Conservation (phyloP, 371 early-diverging fungal species). For the Encephalitozoon intestinalis region DNA sequence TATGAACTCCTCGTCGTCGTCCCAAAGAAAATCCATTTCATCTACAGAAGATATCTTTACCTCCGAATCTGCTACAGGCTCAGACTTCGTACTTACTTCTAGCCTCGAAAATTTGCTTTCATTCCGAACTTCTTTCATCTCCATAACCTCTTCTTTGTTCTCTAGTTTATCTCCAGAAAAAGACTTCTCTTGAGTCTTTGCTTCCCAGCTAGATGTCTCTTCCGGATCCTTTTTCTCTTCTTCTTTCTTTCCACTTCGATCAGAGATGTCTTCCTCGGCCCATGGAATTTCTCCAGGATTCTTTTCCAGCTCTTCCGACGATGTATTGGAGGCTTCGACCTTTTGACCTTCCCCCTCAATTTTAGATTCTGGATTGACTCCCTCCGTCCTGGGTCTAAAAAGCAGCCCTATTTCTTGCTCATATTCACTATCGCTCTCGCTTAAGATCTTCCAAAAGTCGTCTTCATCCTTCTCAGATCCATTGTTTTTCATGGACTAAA, state of each 20-base stretch:
- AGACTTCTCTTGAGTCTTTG: background rate
- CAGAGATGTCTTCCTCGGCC: background rate
- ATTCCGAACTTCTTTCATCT: background rate
- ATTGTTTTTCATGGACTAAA: conserved; percentile 14
- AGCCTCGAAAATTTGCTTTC: too few species aligned
- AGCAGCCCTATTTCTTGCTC: background rate
- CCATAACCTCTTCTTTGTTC: background rate
- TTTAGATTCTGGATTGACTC: background rate
- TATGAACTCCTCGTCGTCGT: conserved; percentile 5
- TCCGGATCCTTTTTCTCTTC: background rate
- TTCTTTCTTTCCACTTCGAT: background rate
- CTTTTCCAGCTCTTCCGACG: background rate
- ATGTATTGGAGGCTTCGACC: background rate
- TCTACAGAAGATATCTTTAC: background rate
- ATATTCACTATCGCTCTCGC: background rate
- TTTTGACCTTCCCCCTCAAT: background rate
- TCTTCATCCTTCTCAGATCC: background rate
- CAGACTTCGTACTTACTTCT: background rate
- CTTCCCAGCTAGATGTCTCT: background rate
- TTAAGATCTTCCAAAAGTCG: background rate
- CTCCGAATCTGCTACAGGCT: background rate
- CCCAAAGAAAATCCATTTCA: conserved; percentile 7
- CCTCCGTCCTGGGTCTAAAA: background rate
- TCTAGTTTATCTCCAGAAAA: background rate
- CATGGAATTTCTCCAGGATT: background rate